These are phyloP conservation scores for Dictyostelium capitatum DNA, from an alignment of 78 protist genomes.

Conservation along the genomic window DNA sequence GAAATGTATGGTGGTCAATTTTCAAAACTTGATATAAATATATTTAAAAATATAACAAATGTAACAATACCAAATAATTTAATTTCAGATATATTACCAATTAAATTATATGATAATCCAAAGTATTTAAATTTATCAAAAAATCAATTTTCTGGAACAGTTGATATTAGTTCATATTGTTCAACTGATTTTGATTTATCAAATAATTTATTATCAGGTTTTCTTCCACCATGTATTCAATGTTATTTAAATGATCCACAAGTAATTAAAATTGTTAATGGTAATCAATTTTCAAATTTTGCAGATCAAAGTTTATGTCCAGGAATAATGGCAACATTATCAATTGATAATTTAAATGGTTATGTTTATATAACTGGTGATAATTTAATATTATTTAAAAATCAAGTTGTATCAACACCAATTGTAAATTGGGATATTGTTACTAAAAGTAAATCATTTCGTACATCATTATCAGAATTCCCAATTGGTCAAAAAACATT, in stretches of 20 bases:
- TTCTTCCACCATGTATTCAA: not conserved
- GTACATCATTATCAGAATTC: not conserved
- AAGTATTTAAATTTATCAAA: not conserved
- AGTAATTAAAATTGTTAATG: not conserved
- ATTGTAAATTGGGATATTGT: not conserved
- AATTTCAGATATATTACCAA: not conserved
- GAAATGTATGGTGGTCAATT: too few species aligned
- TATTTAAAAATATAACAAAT: not conserved
- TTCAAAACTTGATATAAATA: not conserved
- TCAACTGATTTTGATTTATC: not conserved
- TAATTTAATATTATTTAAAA: not conserved
- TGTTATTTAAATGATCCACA: not conserved
- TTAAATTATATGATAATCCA: too few species aligned
- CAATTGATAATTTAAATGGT: not conserved
- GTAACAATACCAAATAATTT: not conserved
- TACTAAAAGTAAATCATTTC: not conserved
- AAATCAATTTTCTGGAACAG: not conserved
- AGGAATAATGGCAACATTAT: not conserved
- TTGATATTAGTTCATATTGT: not conserved
- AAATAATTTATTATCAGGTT: not conserved
- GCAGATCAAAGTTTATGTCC: not conserved
- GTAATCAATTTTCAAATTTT: not conserved
- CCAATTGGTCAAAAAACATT: not conserved
- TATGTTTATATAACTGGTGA: not conserved
- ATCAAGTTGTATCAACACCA: not conserved